Conservation (phyloP, 441 rosid genomes). For the Pelargonium fulgidum region DNA sequence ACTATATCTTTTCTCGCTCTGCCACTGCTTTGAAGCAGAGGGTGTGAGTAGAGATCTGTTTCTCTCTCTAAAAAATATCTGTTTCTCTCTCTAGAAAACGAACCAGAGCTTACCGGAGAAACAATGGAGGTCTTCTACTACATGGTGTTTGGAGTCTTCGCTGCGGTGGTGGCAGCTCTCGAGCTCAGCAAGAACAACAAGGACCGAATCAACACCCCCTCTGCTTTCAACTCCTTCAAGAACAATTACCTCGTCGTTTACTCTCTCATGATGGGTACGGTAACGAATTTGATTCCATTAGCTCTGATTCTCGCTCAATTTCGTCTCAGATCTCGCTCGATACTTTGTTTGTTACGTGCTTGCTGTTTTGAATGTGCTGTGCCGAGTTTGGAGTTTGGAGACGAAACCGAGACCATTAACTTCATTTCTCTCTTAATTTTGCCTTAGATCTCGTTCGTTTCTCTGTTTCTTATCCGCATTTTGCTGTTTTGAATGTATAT, state of each 20-base stretch:
- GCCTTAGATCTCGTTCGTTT: background rate
- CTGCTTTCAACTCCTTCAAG: slow-evolving; percentile 71
- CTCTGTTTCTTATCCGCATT: background rate
- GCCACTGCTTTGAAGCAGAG: no score
- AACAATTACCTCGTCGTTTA: slow-evolving; percentile 69
- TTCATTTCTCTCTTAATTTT: background rate
- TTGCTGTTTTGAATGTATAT: background rate
- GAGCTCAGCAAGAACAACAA: slow-evolving; percentile 59
- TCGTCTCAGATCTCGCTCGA: background rate
- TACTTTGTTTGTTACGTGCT: background rate
- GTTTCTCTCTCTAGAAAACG: background rate
- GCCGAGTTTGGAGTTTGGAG: background rate
- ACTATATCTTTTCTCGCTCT: no score
- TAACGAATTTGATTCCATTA: background rate
- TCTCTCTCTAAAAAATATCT: background rate
- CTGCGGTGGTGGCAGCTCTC: slow-evolving; percentile 45
- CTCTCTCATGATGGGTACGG: slow-evolving; percentile 79
- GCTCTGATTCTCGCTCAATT: background rate
- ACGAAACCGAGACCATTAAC: background rate
- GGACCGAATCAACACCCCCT: slow-evolving; percentile 57
- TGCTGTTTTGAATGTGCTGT: background rate
- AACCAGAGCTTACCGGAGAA: background rate
- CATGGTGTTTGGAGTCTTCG: slow-evolving; percentile 49
- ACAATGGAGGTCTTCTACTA: slow-evolving; percentile 62
- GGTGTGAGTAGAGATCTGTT: background rate